phyloP scores from a whole-genome alignment of 2,329 filamentous ascomycete species.

The Pseudocercospora pini-densiflorae region DNA sequence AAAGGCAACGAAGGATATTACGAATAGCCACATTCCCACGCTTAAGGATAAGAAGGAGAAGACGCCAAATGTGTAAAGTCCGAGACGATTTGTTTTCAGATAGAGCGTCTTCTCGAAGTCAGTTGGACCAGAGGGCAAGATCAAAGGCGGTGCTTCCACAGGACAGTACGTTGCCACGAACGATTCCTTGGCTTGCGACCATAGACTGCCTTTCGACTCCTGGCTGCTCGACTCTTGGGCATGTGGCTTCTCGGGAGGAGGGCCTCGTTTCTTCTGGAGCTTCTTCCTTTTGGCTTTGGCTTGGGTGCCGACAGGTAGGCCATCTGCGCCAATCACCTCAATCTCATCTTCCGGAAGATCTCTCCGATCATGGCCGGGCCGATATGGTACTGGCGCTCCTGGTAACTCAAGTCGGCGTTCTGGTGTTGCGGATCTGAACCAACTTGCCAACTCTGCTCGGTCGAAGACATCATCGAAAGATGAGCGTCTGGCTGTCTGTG shows the following conservation, averaged over 20 bases:
- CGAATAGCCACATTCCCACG: constrained; percentile 51
- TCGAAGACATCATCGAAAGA: constrained; percentile 16
- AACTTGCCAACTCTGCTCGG: constrained; percentile 5
- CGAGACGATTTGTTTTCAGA: constrained; percentile 46
- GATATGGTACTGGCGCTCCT: neutral
- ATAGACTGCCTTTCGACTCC: constrained; percentile 18
- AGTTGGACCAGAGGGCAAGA: constrained; percentile 45
- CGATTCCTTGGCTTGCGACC: constrained; percentile 22
- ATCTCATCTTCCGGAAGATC: constrained; percentile 18
- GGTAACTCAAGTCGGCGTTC: constrained; percentile 16
- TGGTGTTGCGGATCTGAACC: constrained; percentile 19
- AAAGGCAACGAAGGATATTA: constrained; percentile 40
- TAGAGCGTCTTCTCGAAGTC: constrained; percentile 49
- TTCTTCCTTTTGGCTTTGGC: constrained; percentile 19
- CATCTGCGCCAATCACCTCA: constrained; percentile 17
- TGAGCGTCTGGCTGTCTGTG: constrained; percentile 8
- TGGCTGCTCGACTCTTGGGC: constrained; percentile 12
- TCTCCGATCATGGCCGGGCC: constrained; percentile 2
- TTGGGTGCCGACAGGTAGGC: neutral
- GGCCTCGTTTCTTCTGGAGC: constrained; percentile 18
- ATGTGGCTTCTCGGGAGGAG: constrained; percentile 6
- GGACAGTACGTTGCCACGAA: constrained; percentile 26
- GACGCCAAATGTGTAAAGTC: constrained; percentile 48
- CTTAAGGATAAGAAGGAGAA: constrained; percentile 48
- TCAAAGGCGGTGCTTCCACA: constrained; percentile 23